Evolutionary conservation across 495 filamentous ascomycete genomes (phyloP).

Genomic region (Penicillium fimorum): DNA sequence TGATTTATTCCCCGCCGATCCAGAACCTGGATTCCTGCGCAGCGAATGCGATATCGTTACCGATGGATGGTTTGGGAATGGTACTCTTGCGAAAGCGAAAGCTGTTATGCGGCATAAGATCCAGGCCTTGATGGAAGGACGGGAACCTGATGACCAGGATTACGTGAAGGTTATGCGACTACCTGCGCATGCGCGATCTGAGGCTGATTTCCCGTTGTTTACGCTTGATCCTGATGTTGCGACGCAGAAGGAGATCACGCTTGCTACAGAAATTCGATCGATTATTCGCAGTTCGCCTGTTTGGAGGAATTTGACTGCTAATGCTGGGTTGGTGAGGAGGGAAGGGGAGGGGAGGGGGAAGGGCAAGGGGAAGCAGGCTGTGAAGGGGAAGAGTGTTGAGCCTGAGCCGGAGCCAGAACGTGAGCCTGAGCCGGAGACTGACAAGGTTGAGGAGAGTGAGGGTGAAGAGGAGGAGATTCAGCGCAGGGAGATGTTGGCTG

Average conservation of each 20-base stretch:
- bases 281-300: slow-evolving; percentile 39
- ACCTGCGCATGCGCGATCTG: slow-evolving; percentile 41
- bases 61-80: slow-evolving; percentile 80
- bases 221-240: slow-evolving; percentile 31
- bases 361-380: slow-evolving; percentile 14
- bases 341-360: slow-evolving; percentile 20
- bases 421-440: slow-evolving; percentile 18
- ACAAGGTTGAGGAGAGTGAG: slow-evolving; percentile 29
- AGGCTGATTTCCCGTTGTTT: slow-evolving; percentile 30
- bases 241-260: slow-evolving; percentile 27
- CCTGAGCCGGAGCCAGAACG: slow-evolving; percentile 9
- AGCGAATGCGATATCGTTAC: slow-evolving; percentile 53
- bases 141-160: slow-evolving; percentile 47
- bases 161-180: slow-evolving; percentile 44
- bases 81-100: slow-evolving; percentile 74
- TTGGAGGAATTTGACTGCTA: slow-evolving; percentile 31
- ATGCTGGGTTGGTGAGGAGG: slow-evolving; percentile 12
- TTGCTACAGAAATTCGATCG: slow-evolving; percentile 42
- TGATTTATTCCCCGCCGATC: slow-evolving; percentile 26
- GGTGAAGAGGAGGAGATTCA: slow-evolving; percentile 40
- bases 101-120: slow-evolving; percentile 86
- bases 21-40: slow-evolving; percentile 34
- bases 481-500: slow-evolving; percentile 31
- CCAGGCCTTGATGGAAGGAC: slow-evolving; percentile 40
- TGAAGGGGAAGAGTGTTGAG: slow-evolving; percentile 22